Evolutionary conservation across 768 basidiomycete genomes (phyloP), one percentile per base, ranked within the genome.

Genomic region (Tulasnella calospora): DNA sequence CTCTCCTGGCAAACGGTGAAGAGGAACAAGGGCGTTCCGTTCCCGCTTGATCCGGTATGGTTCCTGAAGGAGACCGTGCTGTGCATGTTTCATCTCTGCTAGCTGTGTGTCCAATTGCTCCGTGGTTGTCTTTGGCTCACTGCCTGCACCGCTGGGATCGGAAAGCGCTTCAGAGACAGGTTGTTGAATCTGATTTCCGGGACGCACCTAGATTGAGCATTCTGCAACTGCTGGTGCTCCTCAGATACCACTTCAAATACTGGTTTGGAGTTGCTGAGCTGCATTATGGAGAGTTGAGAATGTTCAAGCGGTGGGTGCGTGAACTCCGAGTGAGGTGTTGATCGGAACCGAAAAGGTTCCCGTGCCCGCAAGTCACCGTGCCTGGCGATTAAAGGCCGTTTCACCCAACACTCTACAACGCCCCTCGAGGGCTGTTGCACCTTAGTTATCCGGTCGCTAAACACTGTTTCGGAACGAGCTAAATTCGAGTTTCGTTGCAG

Each of bases 1-100:
- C 36, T 72, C 71, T 27, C 38, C 38, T n/a, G 71, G 71, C n/a
- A 72, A 35, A 4, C 71, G 71, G 27, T 72, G 71, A 30, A 72
- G 15, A 15, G 71, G 36, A 40, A 72, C 71, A 19, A 72, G 71
- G 17, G 71, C 44, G 33, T 72, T 72, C 23, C 71, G 38, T 35
- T 40, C 33, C 21, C 38, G 71, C 71, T 40, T 72, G 4, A 72
- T 12, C 71, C 19, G 61, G 33, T 30, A 67, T 35, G 19, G 1
- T 2, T 35, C 33, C 5, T 0, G 33, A 35, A 0, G 6, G 13
- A 13, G 61, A 1, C 8, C 61, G 10, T 17, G 30, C 61, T 67
- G 12, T 67, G 30, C 33, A 17, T 27, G 13, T 27, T 67, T 30
- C 30, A 35, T 67, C 35, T 27, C 61, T 12, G 61, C 30, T 13